phyloP scores from a whole-genome alignment of 2,329 filamentous ascomycete genomes.

The Plenodomus biglobosus region DNA sequence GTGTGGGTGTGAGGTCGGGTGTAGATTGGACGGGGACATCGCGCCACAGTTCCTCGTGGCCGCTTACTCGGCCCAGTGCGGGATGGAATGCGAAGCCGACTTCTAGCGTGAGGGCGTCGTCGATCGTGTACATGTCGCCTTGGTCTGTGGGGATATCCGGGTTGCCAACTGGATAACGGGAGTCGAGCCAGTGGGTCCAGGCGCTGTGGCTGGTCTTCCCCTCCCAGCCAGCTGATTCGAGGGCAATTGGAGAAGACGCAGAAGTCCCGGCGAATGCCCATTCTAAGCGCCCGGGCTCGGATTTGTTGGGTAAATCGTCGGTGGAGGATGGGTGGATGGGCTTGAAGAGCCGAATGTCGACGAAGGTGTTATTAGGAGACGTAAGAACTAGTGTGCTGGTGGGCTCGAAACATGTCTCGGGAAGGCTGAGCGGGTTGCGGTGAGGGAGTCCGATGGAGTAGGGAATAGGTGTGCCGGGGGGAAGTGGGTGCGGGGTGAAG shows the following conservation, averaged over 20 bases:
- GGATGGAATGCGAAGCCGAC: conserved; percentile 63
- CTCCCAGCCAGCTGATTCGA: conserved; percentile 3
- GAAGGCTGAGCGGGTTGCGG: conserved; percentile 29
- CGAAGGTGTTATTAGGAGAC: conserved; percentile 58
- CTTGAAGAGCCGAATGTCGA: conserved; percentile 61
- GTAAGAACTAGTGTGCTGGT: conserved; percentile 68
- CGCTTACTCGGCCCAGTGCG: conserved; percentile 50
- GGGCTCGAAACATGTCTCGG: conserved; percentile 50
- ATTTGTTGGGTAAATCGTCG: conserved; percentile 22
- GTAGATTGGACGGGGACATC: conserved; percentile 45
- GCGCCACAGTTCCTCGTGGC: conserved; percentile 70
- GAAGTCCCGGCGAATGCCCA: conserved; percentile 65
- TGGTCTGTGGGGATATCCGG: conserved; percentile 50
- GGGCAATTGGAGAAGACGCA: conserved; percentile 36
- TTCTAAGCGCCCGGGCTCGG: conserved; percentile 52
- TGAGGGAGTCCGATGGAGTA: conserved; percentile 31
- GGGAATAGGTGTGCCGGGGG: conserved; percentile 24
- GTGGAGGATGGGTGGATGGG: conserved; percentile 3
- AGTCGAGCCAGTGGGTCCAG: conserved; percentile 65
- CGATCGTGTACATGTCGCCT: conserved; percentile 57
- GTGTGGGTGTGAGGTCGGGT: background rate
- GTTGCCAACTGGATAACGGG: conserved; percentile 46
- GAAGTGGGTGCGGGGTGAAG: conserved; percentile 53
- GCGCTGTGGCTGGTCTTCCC: conserved; percentile 33
- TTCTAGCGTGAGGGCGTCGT: conserved; percentile 46